Base-by-base conservation (phyloP, 1,284 basidiomycete species). In the Xanthoconium separans region DNA sequence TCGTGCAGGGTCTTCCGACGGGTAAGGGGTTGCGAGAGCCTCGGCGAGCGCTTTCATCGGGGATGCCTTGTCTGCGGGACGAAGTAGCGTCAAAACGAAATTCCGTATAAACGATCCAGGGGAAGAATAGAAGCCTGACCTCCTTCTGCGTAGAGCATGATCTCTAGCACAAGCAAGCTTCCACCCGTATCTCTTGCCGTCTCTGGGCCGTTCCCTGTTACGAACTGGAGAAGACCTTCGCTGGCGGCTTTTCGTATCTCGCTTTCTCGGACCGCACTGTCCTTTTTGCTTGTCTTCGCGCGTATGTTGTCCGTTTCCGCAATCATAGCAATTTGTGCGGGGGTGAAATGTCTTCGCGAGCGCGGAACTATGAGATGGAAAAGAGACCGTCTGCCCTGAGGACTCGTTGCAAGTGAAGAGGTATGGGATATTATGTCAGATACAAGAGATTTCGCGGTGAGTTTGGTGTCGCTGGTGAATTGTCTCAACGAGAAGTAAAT, bases 351-450 rank as follows among this genome's bases (percentile, higher is more conserved):
- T 41, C 90, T 79, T 39, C 84, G 78, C 18, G 84, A 84, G 5
- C 90, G 85, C 2, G 92, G 92, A 0, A 85, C 79, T 48, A 95
- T 75, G 53, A 91, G 85, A 71, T 95, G 92, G 31, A 94, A 78
- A 0, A 95, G 75, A 2, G 89, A 80, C 13, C 92, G 81, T 41
- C 93, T 85, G 43, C 93, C 89, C 72, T 86, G 80, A 13, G 83
- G 72, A 11, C 77, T 77, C 4, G 74, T 65, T 60, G 81, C 80
- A 3, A 91, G 73, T 15, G 77, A 77, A n/a, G 77, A 65, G 2
- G 84, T 80, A 34, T 80, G 72, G 1, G 76, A 66, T 12, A 76
- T 82, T 53, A 91, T 81, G 50, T 85, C 82, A 0, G 83, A 69
- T 2, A 94, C 77, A 44, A 95, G 75, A 1, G 85, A 84, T 74